A percentile compares a stretch with the other conserved stretches of the same genome.
phyloP scores from a whole-genome alignment of 331 rosid species.

The Erythrophleum ivorense region DNA sequence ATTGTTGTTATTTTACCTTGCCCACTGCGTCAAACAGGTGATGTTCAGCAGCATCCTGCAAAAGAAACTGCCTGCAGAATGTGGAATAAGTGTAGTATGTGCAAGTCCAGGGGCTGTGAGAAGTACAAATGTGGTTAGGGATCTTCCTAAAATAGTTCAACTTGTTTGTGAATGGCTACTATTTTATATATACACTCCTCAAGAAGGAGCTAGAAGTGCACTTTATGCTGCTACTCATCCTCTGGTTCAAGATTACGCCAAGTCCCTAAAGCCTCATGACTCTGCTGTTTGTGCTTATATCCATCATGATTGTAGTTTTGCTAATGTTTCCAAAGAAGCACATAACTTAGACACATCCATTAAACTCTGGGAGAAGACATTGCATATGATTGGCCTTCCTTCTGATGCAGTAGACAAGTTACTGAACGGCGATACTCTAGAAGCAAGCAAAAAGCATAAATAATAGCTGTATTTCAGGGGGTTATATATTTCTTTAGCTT shows the following conservation, averaged over 20 bases:
- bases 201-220: not conserved
- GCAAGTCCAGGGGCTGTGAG: not conserved
- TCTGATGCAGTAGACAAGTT: not conserved
- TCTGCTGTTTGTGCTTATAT: constrained; percentile 7
- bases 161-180: not conserved
- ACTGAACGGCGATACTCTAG: not conserved
- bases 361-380: not conserved
- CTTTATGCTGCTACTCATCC: not conserved
- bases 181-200: not conserved
- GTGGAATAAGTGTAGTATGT: not conserved
- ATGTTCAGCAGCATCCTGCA: not conserved
- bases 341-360: not conserved
- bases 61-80: not conserved
- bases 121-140: not conserved
- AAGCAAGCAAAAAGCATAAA: not conserved
- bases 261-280: not conserved
- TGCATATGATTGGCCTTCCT: constrained; percentile 1
- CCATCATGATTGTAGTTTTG: not conserved
- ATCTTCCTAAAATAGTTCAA: not conserved
- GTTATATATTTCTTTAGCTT: too few relatives aligned
- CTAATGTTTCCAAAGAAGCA: not conserved
- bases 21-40: not conserved
- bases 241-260: not conserved
- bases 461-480: not conserved
- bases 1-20: not conserved